These are phyloP conservation scores for Kurtzmaniella quercitrusa DNA, from an alignment of 1,139 yeast species.

Conservation along the genomic window DNA sequence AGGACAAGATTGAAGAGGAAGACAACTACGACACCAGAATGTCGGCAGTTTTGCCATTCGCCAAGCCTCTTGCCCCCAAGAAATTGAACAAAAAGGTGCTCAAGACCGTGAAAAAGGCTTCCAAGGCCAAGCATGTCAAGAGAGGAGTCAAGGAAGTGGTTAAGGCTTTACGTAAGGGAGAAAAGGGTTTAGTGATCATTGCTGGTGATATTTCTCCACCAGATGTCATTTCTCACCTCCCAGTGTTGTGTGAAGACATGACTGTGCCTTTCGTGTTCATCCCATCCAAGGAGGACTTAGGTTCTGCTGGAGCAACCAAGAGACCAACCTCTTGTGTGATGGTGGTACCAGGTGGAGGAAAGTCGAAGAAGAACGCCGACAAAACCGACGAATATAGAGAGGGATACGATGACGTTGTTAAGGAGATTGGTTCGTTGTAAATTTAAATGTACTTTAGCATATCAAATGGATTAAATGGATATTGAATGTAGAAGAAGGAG, in stretches of 20 bases:
- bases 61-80: slow-evolving; percentile 93
- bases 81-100: slow-evolving; percentile 92
- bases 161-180: slow-evolving; percentile 95
- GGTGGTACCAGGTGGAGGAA: slow-evolving; percentile 96
- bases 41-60: slow-evolving; percentile 88
- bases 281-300: slow-evolving; percentile 96
- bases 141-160: slow-evolving; percentile 99
- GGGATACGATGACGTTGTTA: slow-evolving; percentile 87
- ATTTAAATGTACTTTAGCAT: slow-evolving; percentile 1
- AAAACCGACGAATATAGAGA: slow-evolving; percentile 90
- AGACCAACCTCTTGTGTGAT: slow-evolving; percentile 98
- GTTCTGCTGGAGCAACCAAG: slow-evolving; percentile 98
- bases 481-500: not conserved
- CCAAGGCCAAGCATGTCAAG: slow-evolving; percentile 96
- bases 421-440: slow-evolving; percentile 61
- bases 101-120: slow-evolving; percentile 94
- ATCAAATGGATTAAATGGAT: not conserved
- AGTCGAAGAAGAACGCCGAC: slow-evolving; percentile 73
- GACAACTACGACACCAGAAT: slow-evolving; percentile 91
- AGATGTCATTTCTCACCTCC: slow-evolving; percentile 95
- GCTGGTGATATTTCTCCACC: slow-evolving; percentile 98
- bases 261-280: slow-evolving; percentile 88
- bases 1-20: slow-evolving; percentile 42
- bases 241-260: slow-evolving; percentile 93
- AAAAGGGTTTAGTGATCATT: slow-evolving; percentile 90